Evolutionary conservation across 2,329 filamentous ascomycete species (phyloP), one percentile per base, ranked within the genome.

Genomic region (Laburnicola sp.): DNA sequence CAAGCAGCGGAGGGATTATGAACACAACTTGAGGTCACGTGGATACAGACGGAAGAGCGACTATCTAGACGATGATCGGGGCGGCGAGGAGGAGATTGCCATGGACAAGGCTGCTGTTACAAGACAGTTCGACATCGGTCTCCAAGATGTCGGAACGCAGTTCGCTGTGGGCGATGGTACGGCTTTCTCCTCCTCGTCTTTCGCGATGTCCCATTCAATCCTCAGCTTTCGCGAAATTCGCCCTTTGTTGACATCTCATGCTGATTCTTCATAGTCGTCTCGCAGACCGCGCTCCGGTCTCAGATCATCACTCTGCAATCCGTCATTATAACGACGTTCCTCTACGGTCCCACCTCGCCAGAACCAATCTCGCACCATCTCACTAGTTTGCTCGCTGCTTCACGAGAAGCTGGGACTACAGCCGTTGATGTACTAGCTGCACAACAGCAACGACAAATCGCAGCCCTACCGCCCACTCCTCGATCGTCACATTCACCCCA

Each of bases 301-400:
- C 65, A 71, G 34, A 69, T 72, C 36, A 72, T 72, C n/a, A 59
- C 56, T 6, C 60, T 72, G 1, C 70, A 72, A 47, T 64, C 59
- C 8, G 59, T 64, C 1, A 48, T 72, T 10, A 61, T 72, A 7
- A 65, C 58, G 1, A 70, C 64, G 1, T 70, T 71, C 46, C 56
- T 72, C 2, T 72, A 72, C 45, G 70, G 70, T 5, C 70, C 70
- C 21, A 65, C 65, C 7, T 71, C 67, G 7, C 48, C 56, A 4
- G 62, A 70, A 11, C 54, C 69, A 9, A 65, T 71, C 45, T 64
- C 65, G 8, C 65, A 66, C 47, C 70, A 71, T 35, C 48, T 72
- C 3, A 58, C 59, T 4, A 66, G 57, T 21, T 51, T 72, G 9
- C 54, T 65, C n/a, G 59, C 58, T 28, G 67, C 68, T 25, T 72